phyloP scores from a whole-genome alignment of 768 basidiomycete species.

The Serendipita indica region DNA sequence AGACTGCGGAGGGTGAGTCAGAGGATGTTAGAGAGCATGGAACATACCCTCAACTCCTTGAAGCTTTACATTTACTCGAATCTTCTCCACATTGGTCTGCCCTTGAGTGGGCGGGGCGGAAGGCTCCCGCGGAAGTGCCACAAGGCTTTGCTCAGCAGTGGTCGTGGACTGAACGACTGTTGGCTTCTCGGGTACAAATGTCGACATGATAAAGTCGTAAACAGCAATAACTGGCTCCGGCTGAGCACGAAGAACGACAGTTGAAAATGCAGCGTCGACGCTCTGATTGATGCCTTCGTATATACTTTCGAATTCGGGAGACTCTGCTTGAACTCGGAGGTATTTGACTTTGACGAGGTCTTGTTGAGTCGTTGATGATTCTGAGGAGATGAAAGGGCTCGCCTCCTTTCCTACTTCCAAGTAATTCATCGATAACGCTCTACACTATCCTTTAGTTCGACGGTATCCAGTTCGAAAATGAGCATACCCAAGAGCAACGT shows the following conservation, averaged over 20 bases:
- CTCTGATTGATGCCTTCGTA: constrained; percentile 81
- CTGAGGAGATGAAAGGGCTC: constrained; percentile 53
- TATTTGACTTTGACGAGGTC: constrained; percentile 74
- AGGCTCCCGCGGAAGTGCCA: constrained; percentile 6
- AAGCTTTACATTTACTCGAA: constrained; percentile 68
- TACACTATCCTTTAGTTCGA: constrained; percentile 18
- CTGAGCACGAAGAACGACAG: constrained; percentile 73
- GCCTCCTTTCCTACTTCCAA: constrained; percentile 39
- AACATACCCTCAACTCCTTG: constrained; percentile 64
- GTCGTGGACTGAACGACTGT: constrained; percentile 9
- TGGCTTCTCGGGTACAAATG: constrained; percentile 52
- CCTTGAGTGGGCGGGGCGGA: constrained; percentile 11
- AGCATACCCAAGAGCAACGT: constrained; percentile 57
- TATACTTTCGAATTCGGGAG: constrained; percentile 66
- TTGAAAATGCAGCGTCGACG: constrained; percentile 76
- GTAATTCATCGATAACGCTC: constrained; percentile 64
- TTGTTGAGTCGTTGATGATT: constrained; percentile 29
- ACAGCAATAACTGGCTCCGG: constrained; percentile 82
- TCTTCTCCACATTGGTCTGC: constrained; percentile 35
- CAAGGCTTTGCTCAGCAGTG: not conserved
- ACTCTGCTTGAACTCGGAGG: constrained; percentile 59
- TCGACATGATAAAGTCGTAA: constrained; percentile 96
- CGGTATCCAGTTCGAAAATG: not conserved
- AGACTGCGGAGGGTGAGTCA: constrained; percentile 32
- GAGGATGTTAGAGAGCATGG: not conserved